Percentiles rank a stretch among this genome's conserved stretches.
Evolutionary conservation across 163 green algal genomes (phyloP).

Genomic region (Chlorella variabilis): DNA sequence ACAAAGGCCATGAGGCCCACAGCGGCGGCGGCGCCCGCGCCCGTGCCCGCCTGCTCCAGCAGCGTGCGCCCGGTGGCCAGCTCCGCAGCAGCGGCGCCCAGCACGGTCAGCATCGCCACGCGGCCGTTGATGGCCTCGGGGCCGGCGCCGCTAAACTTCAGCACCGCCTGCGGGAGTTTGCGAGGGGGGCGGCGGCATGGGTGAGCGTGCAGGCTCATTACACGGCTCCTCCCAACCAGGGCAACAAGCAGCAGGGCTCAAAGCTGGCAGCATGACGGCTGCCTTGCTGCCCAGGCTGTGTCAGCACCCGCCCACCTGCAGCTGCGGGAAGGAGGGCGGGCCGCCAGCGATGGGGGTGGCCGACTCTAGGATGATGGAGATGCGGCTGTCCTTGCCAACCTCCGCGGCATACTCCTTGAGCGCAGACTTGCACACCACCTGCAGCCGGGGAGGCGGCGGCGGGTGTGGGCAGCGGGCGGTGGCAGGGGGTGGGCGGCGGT

Average conservation of each 20-base stretch:
- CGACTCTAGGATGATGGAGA: constrained; percentile 31
- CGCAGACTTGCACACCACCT: constrained; percentile 18
- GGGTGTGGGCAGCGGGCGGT: neutral
- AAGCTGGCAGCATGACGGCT: neutral
- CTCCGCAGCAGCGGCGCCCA: constrained; percentile 48
- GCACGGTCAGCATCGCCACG: constrained; percentile 61
- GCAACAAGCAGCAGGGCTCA: neutral
- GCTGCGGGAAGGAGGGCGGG: constrained; percentile 30
- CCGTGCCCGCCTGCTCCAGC: constrained; percentile 47
- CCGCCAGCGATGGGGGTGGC: constrained; percentile 14
- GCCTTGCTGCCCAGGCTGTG: neutral
- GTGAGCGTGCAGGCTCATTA: too few species aligned
- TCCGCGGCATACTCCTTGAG: neutral
- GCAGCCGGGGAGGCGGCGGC: neutral
- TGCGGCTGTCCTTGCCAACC: constrained; percentile 44
- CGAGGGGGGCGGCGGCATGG: neutral
- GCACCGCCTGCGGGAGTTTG: constrained; percentile 15
- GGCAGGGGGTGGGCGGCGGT: neutral
- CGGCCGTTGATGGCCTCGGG: constrained; percentile 66
- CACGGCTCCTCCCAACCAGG: too few species aligned
- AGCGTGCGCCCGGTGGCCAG: constrained; percentile 45
- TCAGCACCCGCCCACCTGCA: constrained; percentile 11
- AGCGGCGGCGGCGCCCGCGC: constrained; percentile 29
- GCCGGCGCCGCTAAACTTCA: constrained; percentile 47
- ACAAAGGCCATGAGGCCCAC: constrained; percentile 35